These are phyloP conservation scores for Cyclocybe aegerita DNA, from an alignment of 768 basidiomycete species.

Conservation along the genomic window DNA sequence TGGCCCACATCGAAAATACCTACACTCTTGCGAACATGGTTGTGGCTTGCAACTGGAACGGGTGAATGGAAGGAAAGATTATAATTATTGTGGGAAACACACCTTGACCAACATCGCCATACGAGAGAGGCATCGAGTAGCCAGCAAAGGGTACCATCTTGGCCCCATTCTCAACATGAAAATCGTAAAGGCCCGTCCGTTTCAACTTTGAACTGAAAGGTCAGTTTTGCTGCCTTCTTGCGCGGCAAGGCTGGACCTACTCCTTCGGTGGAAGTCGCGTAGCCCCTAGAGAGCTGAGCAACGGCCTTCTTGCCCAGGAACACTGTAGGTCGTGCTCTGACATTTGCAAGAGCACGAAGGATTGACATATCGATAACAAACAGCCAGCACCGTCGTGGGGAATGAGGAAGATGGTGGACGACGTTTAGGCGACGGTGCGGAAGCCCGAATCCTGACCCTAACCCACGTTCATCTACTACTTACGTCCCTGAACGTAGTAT, in stretches of 20 bases:
- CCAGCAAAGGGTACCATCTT: conserved; percentile 98
- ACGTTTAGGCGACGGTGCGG: background rate
- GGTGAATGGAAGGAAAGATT: conserved; percentile 3
- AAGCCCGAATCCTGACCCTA: conserved; percentile 18
- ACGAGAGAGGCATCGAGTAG: conserved; percentile 90
- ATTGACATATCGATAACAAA: conserved; percentile 15
- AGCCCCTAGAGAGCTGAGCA: conserved; percentile 12
- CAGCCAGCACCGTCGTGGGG: too few species aligned
- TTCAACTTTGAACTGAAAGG: conserved; percentile 29
- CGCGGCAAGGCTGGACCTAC: conserved; percentile 8
- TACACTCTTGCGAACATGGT: conserved; percentile 77
- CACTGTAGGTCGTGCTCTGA: conserved; percentile 8
- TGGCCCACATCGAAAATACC: conserved; percentile 98
- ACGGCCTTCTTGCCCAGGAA: conserved; percentile 1
- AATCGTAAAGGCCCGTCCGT: conserved; percentile 84
- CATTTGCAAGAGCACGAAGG: conserved; percentile 8
- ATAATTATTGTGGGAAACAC: conserved; percentile 19
- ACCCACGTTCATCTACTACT: conserved; percentile 9
- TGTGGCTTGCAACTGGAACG: conserved; percentile 79
- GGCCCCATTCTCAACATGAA: conserved; percentile 78
- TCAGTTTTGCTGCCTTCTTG: background rate
- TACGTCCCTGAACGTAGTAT: background rate
- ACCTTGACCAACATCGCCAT: conserved; percentile 83
- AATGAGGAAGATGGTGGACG: too few species aligned
- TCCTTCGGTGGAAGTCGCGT: conserved; percentile 20